Percentiles rank a stretch among this genome's conserved stretches.
Conservation (phyloP, 768 basidiomycete species). For the Gyrodon lividus region DNA sequence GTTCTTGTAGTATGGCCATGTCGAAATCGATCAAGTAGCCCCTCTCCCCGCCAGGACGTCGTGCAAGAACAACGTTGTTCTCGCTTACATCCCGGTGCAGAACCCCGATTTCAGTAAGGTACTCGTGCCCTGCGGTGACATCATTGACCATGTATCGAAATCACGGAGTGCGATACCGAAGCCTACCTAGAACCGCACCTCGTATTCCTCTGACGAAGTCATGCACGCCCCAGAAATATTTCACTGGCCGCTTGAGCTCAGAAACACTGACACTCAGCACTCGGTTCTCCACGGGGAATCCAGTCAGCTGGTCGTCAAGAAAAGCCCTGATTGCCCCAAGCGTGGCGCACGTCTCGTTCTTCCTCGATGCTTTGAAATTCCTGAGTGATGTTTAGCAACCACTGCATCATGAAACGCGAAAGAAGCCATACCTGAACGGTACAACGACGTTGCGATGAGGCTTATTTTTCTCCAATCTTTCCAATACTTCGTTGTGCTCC, state of each 20-base stretch:
- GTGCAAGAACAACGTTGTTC: conserved; percentile 33
- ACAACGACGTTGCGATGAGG: neutral
- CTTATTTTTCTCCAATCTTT: neutral
- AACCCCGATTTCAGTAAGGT: conserved; percentile 17
- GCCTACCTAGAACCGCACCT: conserved; percentile 14
- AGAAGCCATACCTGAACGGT: neutral
- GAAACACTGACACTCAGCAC: neutral
- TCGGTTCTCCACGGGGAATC: neutral
- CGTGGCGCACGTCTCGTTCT: neutral
- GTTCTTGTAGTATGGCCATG: conserved; percentile 5
- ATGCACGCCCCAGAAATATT: conserved; percentile 17
- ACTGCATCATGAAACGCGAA: neutral
- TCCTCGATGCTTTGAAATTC: neutral
- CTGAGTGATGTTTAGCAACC: neutral
- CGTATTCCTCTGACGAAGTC: conserved; percentile 18
- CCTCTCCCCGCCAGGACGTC: conserved; percentile 3
- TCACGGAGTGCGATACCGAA: neutral
- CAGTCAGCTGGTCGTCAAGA: neutral
- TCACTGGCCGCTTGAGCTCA: conserved; percentile 9
- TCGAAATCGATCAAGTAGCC: conserved; percentile 36
- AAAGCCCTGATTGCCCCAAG: conserved; percentile 8
- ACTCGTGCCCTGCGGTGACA: conserved; percentile 15
- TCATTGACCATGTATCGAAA: neutral
- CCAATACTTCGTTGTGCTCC: neutral
- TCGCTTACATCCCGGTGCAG: conserved; percentile 35